phyloP scores from a whole-genome alignment of 768 basidiomycete genomes.

The Leccinum longicurvipes region DNA sequence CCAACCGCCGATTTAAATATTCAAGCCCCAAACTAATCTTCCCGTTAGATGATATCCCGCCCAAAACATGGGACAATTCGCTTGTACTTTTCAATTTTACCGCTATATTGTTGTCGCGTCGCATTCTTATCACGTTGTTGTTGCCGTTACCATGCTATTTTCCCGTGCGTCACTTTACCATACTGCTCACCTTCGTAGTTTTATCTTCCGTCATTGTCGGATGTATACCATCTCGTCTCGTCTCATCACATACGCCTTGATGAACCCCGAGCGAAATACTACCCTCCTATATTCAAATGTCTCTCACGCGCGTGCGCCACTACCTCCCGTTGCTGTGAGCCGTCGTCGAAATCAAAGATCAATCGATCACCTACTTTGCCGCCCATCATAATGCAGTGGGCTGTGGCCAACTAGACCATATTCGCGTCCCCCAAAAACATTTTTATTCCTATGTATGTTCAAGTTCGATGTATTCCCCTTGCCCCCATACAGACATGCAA shows the following conservation, averaged over 20 bases:
- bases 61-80: constrained; percentile 9
- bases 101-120: not conserved
- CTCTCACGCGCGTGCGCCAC: not conserved
- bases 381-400: not conserved
- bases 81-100: not conserved
- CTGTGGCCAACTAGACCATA: not conserved
- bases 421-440: not conserved
- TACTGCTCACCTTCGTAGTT: not conserved
- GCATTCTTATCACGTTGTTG: not conserved
- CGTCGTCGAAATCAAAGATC: not conserved
- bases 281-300: too few species aligned
- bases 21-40: not conserved
- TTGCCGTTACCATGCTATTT: not conserved
- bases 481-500: too few species aligned
- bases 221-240: not conserved
- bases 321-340: not conserved
- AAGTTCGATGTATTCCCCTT: not conserved
- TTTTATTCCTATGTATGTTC: not conserved
- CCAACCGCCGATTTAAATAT: not conserved
- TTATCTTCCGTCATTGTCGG: not conserved
- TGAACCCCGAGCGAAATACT: too few species aligned
- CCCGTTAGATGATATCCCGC: constrained; percentile 6
- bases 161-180: not conserved
- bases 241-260: too few species aligned
- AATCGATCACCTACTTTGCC: not conserved